Base-by-base conservation (phyloP, 495 filamentous ascomycete genomes). In the Neurospora sp. region DNA sequence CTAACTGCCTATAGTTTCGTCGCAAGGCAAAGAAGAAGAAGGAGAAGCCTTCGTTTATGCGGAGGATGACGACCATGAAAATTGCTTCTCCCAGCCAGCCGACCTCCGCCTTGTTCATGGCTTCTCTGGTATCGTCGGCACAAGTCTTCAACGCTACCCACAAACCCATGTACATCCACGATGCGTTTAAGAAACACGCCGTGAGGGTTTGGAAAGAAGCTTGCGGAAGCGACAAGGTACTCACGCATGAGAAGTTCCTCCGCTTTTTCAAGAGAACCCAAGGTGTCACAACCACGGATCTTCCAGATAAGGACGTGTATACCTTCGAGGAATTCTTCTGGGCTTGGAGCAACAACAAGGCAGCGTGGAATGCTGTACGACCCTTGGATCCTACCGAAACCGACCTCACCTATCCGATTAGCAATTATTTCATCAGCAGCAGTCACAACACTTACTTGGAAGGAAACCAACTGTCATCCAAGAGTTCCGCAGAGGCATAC, bases 401-500 rank as follows among this genome's bases (percentile, higher is more conserved):
- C 12, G 82, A 85, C 74, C 66, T 79, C 20, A 79, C 81, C 1
- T 81, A 81, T 39, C 93, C 93, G 16, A 86, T 98, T 54, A 92
- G 90, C 74, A 92, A 93, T 75, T 98, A 98, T 83, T 98, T 93
- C 78, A 92, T 98, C 75, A 95, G 90, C 69, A 93, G 90, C 72
- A 95, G 92, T 76, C 94, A 97, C 81, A 83, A 83, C 48, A 98
- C 95, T 0, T 98, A 98, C 78, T 85, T 98, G 74, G 91, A 91
- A 0, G 96, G 95, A 0, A 93, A 97, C 76, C 95, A 98, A 81
- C 84, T 96, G 10, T 92, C 90, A 46, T 92, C 93, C 59, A 88
- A 91, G 70, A 89, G 92, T 62, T 94, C 91, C 38, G 89, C 91
- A 7, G 91, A 93, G 70, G 90, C 92, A 18, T 98, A 97, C 80